Conservation (phyloP, 257 asterid species). For the Eucommia ulmoides region DNA sequence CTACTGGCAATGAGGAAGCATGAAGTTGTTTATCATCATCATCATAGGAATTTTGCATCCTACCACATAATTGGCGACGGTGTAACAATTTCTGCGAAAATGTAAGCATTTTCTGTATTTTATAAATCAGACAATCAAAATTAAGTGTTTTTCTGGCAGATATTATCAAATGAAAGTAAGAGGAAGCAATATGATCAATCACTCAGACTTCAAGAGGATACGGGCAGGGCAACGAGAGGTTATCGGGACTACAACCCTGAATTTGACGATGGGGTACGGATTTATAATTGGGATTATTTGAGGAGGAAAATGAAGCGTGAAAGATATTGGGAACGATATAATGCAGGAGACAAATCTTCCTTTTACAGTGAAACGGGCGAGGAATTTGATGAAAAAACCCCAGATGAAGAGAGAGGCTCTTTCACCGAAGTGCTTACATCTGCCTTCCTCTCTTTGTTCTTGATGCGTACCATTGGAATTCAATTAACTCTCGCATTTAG, state of each 20-base stretch:
- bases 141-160: conserved; percentile 23
- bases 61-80: too few species aligned
- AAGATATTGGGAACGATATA: conserved; percentile 30
- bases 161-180: conserved; percentile 47
- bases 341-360: conserved; percentile 20
- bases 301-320: conserved; percentile 45
- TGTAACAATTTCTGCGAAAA: too few species aligned
- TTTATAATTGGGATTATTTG: conserved; percentile 56
- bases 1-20: too few species aligned
- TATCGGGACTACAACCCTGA: conserved; percentile 34
- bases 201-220: conserved; percentile 31
- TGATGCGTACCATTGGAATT: conserved; percentile 62
- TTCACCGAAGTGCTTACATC: conserved; percentile 59
- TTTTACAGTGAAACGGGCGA: conserved; percentile 25
- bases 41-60: too few species aligned
- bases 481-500: conserved; percentile 54
- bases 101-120: too few species aligned
- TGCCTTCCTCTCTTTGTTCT: conserved; percentile 50
- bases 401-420: conserved; percentile 43
- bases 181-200: conserved; percentile 52
- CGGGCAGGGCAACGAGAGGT: conserved; percentile 22
- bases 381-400: conserved; percentile 20
- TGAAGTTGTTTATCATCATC: too few species aligned
- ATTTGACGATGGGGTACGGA: conserved; percentile 34
- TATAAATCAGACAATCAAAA: too few species aligned